Percentiles rank a stretch among this genome's conserved stretches.
phyloP scores from a whole-genome alignment of 1,139 yeast species.

The Saccharomyces hybrid region DNA sequence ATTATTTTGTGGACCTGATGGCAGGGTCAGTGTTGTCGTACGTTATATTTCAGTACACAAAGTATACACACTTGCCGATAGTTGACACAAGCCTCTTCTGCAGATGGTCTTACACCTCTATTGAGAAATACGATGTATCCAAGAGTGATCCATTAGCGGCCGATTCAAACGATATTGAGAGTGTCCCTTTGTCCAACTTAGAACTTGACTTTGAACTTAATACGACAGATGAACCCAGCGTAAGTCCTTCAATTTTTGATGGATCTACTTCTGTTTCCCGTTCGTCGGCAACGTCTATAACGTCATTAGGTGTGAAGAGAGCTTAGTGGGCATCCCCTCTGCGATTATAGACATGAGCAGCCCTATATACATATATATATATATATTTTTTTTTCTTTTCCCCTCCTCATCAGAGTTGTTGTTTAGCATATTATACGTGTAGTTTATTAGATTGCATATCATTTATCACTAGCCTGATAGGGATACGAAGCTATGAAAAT shows the following conservation, averaged over 20 bases:
- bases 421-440: conserved; percentile 1
- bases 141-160: conserved; percentile 33
- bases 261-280: conserved; percentile 22
- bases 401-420: background rate
- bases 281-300: conserved; percentile 30
- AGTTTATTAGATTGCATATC: background rate
- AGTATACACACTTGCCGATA: conserved; percentile 65
- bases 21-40: conserved; percentile 81
- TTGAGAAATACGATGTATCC: conserved; percentile 30
- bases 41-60: conserved; percentile 63
- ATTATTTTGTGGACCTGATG: conserved; percentile 84
- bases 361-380: background rate
- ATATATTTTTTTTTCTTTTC: background rate
- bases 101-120: conserved; percentile 69
- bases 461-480: background rate
- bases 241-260: conserved; percentile 27
- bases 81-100: conserved; percentile 55
- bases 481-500: no score
- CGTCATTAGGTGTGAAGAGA: conserved; percentile 17
- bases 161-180: conserved; percentile 26
- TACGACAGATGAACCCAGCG: conserved; percentile 17
- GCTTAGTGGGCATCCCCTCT: background rate
- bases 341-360: background rate
- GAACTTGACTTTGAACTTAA: conserved; percentile 20
- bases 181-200: conserved; percentile 21